Base-by-base conservation (phyloP, 2,329 filamentous ascomycete species). In the Xylaria digitata region DNA sequence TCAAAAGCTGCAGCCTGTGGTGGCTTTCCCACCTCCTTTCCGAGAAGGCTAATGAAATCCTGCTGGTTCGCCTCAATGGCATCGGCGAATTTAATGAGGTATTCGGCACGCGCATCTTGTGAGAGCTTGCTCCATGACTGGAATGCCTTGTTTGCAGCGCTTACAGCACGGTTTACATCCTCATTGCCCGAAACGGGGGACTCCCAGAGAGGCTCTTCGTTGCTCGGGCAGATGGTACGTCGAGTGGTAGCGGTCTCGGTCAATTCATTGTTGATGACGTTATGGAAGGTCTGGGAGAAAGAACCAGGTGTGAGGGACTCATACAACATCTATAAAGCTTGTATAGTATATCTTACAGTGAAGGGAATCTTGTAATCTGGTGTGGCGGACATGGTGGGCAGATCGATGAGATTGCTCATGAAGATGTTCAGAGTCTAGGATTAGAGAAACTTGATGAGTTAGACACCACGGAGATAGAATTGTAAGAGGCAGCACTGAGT, bases 111-210 rank as follows among this genome's bases (percentile, higher is more conserved):
- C 48, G 80, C 74, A 1, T 70, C 70, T 61, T 76, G 75, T 1
- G 78, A 70, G 1, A 76, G 76, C 32, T 72, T 69, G 21, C 78
- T 74, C 85, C 85, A 87, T n/a, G 74, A 72, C 13, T 81, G 79
- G 70, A 82, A 83, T 0, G 84, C 85, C 68, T 76, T 76, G 65
- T 80, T 80, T 9, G 82, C 85, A 8, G 81, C 80, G 6, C 75
- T 75, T 9, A 87, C 83, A 8, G 85, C 85, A 37, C 77, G 78
- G 66, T 87, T 80, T 58, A 87, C 77, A 70, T 88, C 85, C 48
- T 81, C 75, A 53, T 78, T 78, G 9, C 78, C 82, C 0, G 80
- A 80, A 49, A 86, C 77, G 0, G 84, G 84, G 1, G 85, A 82
- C 19, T 82, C 80, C 57, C 82, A 82, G 45, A 85, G 82, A 43